Conservation (phyloP, 2,329 filamentous ascomycete genomes). For the Xylariaceae sp. region DNA sequence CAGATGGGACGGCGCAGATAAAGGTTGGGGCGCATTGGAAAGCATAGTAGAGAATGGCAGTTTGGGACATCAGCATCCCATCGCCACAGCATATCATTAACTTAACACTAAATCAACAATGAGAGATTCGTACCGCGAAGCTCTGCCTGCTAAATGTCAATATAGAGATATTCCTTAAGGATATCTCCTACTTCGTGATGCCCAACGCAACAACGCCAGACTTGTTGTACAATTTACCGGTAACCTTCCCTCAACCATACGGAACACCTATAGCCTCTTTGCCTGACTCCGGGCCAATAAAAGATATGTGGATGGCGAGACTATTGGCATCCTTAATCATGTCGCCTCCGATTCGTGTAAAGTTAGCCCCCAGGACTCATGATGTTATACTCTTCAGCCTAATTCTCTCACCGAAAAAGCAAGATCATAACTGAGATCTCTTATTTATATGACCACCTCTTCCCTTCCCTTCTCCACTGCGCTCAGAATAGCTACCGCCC, state of each 20-base stretch:
- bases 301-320: neutral
- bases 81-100: constrained; percentile 15
- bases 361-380: neutral
- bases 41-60: constrained; percentile 11
- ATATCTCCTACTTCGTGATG: constrained; percentile 10
- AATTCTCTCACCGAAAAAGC: neutral
- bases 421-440: neutral
- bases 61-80: constrained; percentile 3
- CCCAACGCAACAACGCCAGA: constrained; percentile 5
- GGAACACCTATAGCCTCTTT: neutral
- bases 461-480: neutral
- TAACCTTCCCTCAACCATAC: neutral
- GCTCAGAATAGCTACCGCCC: constrained; percentile 36
- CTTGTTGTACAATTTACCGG: constrained; percentile 23
- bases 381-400: no score
- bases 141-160: neutral
- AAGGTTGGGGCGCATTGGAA: constrained; percentile 23
- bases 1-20: neutral
- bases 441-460: neutral
- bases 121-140: constrained; percentile 2
- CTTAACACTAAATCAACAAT: constrained; percentile 12
- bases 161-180: neutral
- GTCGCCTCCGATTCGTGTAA: neutral
- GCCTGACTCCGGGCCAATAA: neutral
- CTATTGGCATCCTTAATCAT: neutral